Percentiles rank a stretch among this genome's conserved stretches.
phyloP scores from a whole-genome alignment of 768 basidiomycete species.

The Russula sp. region DNA sequence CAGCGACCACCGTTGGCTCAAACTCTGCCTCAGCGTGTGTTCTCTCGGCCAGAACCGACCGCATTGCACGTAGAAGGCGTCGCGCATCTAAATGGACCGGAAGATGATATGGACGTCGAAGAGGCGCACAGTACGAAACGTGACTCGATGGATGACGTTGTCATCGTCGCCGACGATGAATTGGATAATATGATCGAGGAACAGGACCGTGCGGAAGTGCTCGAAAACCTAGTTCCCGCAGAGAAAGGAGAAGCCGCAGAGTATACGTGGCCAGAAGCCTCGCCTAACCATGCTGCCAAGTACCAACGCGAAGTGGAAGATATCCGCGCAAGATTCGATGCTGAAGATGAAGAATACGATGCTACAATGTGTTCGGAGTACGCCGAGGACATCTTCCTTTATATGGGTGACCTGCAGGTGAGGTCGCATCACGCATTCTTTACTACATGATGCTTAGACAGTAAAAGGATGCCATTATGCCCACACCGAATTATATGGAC shows the following conservation, averaged over 20 bases:
- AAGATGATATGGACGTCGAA: slow-evolving; percentile 64
- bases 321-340: slow-evolving; percentile 61
- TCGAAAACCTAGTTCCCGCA: slow-evolving; percentile 41
- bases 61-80: slow-evolving; percentile 36
- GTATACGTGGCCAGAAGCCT: slow-evolving; percentile 67
- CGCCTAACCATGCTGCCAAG: slow-evolving; percentile 55
- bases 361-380: slow-evolving; percentile 98
- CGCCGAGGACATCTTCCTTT: slow-evolving; percentile 95
- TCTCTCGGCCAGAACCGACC: slow-evolving; percentile 43
- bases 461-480: slow-evolving; percentile 78
- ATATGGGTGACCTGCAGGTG: slow-evolving; percentile 94
- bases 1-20: slow-evolving; percentile 36
- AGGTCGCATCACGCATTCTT: slow-evolving; percentile 31
- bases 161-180: slow-evolving; percentile 52
- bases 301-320: slow-evolving; percentile 62
- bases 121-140: slow-evolving; percentile 37
- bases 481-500: slow-evolving; percentile 89
- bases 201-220: slow-evolving; percentile 43
- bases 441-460: slow-evolving; percentile 31
- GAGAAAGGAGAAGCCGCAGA: slow-evolving; percentile 23
- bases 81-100: slow-evolving; percentile 13
- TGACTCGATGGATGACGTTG: slow-evolving; percentile 44
- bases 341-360: slow-evolving; percentile 73
- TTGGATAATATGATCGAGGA: slow-evolving; percentile 63
- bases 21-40: slow-evolving; percentile 41